Evolutionary conservation across 1,139 yeast genomes (phyloP), one percentile per base, ranked within the genome.

Genomic region (Suhomyces yuchorum): DNA sequence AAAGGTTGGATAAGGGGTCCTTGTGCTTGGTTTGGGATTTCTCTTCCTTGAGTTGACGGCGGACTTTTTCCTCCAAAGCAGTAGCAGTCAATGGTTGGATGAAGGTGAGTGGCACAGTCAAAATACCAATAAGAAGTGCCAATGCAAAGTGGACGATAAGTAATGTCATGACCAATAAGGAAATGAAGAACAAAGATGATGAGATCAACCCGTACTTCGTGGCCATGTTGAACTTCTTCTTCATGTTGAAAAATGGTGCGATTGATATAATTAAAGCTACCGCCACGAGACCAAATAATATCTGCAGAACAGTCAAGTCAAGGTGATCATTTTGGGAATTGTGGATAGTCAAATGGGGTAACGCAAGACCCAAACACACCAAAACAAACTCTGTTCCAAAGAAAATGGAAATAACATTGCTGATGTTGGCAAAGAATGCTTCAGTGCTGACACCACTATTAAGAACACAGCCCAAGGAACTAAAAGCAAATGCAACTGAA

Each of bases 71-170:
- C 24, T 47, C 40, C 34, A 35, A 34, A 14, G 45, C 32, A 12
- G 37, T 18, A 3, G 47, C 36, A 14, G 67, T 58, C 3, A 77
- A 67, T 7, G 81, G 81, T 26, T 78, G 77, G 9, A 88, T 70
- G 61, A 87, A 81, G 0, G 88, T 82, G 60, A 92, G 70, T 3
- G 97, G 96, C 32, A 85, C 69, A 1, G 89, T 81, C 26, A 81
- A 66, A 1, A 88, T 50, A 0, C 96, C 95, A 50, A 92, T 73
- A 3, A 76, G 63, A 46, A 89, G 75, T 0, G 97, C 89, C 53
- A 93, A 73, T 2, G 97, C 77, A 66, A 92, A 93, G 66, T 93
- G 92, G 36, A 92, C 80, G 56, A 91, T 90, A 47, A 95, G 73
- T 37, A 91, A 70, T 0, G 96, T 84, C 9, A 90, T 82, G 39